Conservation (phyloP, 2,329 filamentous ascomycete species). For the Neospermospora avenae region DNA sequence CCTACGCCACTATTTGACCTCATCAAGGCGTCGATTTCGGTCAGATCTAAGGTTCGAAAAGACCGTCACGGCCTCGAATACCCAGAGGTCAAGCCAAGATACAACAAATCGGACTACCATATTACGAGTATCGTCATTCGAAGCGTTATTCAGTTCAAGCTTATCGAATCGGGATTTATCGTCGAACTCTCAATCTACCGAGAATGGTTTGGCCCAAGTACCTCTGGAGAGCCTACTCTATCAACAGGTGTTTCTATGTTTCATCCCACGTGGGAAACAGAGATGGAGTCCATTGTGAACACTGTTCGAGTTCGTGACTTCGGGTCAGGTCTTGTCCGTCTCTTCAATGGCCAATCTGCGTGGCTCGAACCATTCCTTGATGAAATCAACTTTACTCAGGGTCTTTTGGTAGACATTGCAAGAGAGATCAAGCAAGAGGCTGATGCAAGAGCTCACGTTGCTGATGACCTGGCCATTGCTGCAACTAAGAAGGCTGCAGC, state of each 20-base stretch:
- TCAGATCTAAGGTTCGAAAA: constrained; percentile 12
- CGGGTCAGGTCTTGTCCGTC: constrained; percentile 21
- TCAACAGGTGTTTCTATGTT: constrained; percentile 30
- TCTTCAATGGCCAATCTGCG: constrained; percentile 22
- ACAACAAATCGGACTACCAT: constrained; percentile 4
- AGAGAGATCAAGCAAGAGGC: background rate
- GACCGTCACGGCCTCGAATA: constrained; percentile 28
- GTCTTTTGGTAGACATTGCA: constrained; percentile 8
- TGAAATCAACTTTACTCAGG: constrained; percentile 22
- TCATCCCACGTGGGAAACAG: constrained; percentile 30
- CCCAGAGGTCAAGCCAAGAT: constrained; percentile 20
- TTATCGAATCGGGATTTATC: constrained; percentile 25
- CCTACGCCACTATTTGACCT: constrained; percentile 19
- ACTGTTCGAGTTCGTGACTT: constrained; percentile 25
- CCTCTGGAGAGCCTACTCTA: constrained; percentile 23
- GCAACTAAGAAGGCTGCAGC: background rate
- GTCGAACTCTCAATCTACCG: constrained; percentile 33
- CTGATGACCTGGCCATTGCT: background rate
- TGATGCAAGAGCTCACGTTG: background rate
- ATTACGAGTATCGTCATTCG: constrained; percentile 25
- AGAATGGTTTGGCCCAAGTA: constrained; percentile 26
- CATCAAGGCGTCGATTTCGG: constrained; percentile 22
- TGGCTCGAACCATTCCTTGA: constrained; percentile 25
- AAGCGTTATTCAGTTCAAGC: constrained; percentile 28
- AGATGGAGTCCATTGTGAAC: constrained; percentile 28